Base-by-base conservation (phyloP, 2,329 filamentous ascomycete genomes). In the Colletotrichum sp. region DNA sequence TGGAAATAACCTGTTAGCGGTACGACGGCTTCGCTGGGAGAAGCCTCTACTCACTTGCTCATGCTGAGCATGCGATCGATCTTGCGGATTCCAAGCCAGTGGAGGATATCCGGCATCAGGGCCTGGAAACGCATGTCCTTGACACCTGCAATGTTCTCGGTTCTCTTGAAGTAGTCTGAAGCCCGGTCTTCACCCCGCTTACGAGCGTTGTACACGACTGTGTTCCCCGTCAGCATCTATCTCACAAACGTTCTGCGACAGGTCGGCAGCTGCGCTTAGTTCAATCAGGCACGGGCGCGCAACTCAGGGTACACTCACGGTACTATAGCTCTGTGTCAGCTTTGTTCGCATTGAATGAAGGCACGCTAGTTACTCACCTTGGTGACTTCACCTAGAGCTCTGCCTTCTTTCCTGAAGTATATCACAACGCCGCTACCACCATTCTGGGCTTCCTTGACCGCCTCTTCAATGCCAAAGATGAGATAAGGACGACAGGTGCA, bases 51-150 rank as follows among this genome's bases (percentile, higher is more conserved):
- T 88, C 83, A 95, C 93, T 99, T 98, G 86, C 95, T 98, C 97
- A 99, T 99, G 87, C 95, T 98, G 80, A 98, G 88, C 97, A 99
- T 99, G 76, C 96, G 91, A 84, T 99, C 97, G 82, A 99, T 99
- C 90, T 99, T 99, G 83, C 95, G 97, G 83, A 99, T 98, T 77
- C 97, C 97, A 34, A 99, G 91, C 97, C 97, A 99, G 86, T 99
- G 97, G 70, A 99, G 90, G 79, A 99, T 98, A 84, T 98, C 96
- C 39, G 97, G 96, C 97, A 99, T 99, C 71, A 99, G 89, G 32
- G 96, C 96, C 88, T 99, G 97, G 90, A 99, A 99, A 52, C 97
- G 93, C 96, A 99, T 99, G 80, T 93, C 94, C 85, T 98, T 98
- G 79, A 99, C 96, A 77, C 97, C 97, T 10, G 97, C 97, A 83